Percentiles rank a stretch among this genome's conserved stretches.
These are phyloP conservation scores for thale cress (Arabidopsis thaliana) DNA, from an alignment of 345 rosid genomes.

Conservation along the genomic window DNA sequence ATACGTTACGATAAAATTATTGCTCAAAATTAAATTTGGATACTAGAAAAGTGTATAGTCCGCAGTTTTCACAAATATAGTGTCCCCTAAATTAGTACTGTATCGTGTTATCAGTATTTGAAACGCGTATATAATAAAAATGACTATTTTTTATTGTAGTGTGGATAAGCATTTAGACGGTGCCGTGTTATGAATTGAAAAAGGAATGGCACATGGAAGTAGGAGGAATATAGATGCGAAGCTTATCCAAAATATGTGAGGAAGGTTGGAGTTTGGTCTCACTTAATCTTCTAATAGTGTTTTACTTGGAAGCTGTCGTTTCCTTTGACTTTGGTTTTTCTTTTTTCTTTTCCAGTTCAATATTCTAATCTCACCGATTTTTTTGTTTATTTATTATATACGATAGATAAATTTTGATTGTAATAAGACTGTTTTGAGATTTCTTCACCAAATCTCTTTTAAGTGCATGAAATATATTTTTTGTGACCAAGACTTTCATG, in stretches of 20 bases:
- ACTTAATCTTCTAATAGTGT: conserved; percentile 5
- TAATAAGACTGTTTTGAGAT: conserved; percentile 21
- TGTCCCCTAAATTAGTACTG: background rate
- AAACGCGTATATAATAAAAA: background rate
- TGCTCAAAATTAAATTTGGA: background rate
- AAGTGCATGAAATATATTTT: conserved; percentile 18
- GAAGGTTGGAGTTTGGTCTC: conserved; percentile 41
- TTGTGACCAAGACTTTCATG: background rate
- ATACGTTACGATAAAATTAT: too few species aligned
- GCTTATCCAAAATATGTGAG: conserved; percentile 38
- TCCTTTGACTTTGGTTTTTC: conserved; percentile 36
- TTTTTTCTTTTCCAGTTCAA: background rate
- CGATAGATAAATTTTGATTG: background rate
- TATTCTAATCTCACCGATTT: conserved; percentile 6
- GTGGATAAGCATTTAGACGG: conserved; percentile 40
- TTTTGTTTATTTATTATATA: background rate
- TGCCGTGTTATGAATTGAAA: background rate
- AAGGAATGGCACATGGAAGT: conserved; percentile 35
- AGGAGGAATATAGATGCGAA: conserved; percentile 38
- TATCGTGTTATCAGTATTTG: background rate
- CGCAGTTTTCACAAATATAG: background rate
- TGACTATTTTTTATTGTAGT: conserved; percentile 5
- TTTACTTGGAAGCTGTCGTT: conserved; percentile 22
- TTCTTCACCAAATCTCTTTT: background rate
- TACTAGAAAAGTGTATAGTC: background rate